Base-by-base conservation (phyloP, 306 rosid genomes). In the Prunus persica region DNA sequence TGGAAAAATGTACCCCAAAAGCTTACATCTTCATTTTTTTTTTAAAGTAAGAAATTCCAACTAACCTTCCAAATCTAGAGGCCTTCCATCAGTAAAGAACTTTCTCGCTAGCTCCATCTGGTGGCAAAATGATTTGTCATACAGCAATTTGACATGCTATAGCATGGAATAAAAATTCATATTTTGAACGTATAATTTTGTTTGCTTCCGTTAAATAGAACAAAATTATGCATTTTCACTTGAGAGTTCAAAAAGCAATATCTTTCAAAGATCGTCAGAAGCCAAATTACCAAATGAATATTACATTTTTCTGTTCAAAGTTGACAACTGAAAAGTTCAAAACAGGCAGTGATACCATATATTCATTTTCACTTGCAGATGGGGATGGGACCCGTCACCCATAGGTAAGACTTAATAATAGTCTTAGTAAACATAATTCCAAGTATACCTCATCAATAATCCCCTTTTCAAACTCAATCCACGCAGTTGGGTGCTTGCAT, bases 381-480 rank as follows among this genome's bases (percentile, higher is more conserved):
- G 56, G 56, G 56, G 15, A 51, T 16, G 43, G 43, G 43, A 34
- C 8, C 38, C 41, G 41, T 34, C 41, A 34, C 41, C 19, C 4
- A 24, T 56, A 7, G 27, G 27, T 47, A 34, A 51, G 56, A 24
- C 57, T 32, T 24, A 24, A 24, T 65, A 5, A 43, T 9, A 19
- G 62, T 30, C 55, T 46, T 25, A 43, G 2, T 25, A 57, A 38
- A 56, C 58, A 45, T 41, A 75, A 22, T 75, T 77, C 38, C 22
- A 75, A 46, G 58, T 41, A 70, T 87, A 95, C 98, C 98, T 92
- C 98, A 84, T 89, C 93, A 79, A 92, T 95, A 74, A 85, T 67
- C 67, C 98, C 97, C 85, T 88, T 95, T 76, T 92, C 97, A 25
- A 92, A 95, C 78, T 95, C 93, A 47, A 85, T 34, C 98, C 98